A percentile compares a stretch with the other conserved stretches of the same genome.
These are phyloP conservation scores for Tolypocladium sp. DNA, from an alignment of 2,329 filamentous ascomycete genomes.

Conservation along the genomic window DNA sequence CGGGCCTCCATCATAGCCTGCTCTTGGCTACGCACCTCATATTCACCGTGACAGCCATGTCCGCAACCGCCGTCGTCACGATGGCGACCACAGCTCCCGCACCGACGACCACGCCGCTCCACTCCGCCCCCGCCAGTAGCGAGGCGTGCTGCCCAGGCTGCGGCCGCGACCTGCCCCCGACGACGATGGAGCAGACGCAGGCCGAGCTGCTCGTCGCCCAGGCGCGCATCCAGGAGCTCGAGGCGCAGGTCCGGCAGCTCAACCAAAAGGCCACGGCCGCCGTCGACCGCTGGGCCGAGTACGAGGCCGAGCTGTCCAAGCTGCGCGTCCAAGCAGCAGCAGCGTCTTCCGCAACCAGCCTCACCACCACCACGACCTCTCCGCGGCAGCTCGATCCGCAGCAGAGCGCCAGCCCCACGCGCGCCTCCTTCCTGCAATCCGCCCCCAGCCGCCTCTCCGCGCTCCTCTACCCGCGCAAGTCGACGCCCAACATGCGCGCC, in stretches of 20 bases:
- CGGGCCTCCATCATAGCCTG: neutral
- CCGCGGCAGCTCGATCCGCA: slow-evolving; percentile 4
- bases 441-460: slow-evolving; percentile 35
- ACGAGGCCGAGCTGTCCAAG: slow-evolving; percentile 65
- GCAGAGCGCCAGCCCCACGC: slow-evolving; percentile 18
- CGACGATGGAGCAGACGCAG: slow-evolving; percentile 23
- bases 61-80: slow-evolving; percentile 17
- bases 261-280: slow-evolving; percentile 61
- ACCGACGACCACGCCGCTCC: slow-evolving; percentile 12
- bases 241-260: slow-evolving; percentile 60
- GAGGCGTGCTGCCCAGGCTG: slow-evolving; percentile 40
- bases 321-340: slow-evolving; percentile 33
- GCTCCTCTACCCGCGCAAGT: slow-evolving; percentile 37
- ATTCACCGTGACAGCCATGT: slow-evolving; percentile 14
- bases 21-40: neutral
- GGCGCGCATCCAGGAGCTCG: slow-evolving; percentile 56
- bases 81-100: slow-evolving; percentile 17
- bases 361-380: slow-evolving; percentile 14
- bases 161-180: slow-evolving; percentile 28
- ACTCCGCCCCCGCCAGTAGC: slow-evolving; percentile 8
- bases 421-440: slow-evolving; percentile 36
- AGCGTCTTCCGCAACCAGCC: slow-evolving; percentile 10
- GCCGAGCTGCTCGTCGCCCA: slow-evolving; percentile 42
- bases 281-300: slow-evolving; percentile 62
- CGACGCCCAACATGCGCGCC: slow-evolving; percentile 14